These are phyloP conservation scores for Rhododendron simsii DNA, from an alignment of 148 eudicot species.

Conservation along the genomic window DNA sequence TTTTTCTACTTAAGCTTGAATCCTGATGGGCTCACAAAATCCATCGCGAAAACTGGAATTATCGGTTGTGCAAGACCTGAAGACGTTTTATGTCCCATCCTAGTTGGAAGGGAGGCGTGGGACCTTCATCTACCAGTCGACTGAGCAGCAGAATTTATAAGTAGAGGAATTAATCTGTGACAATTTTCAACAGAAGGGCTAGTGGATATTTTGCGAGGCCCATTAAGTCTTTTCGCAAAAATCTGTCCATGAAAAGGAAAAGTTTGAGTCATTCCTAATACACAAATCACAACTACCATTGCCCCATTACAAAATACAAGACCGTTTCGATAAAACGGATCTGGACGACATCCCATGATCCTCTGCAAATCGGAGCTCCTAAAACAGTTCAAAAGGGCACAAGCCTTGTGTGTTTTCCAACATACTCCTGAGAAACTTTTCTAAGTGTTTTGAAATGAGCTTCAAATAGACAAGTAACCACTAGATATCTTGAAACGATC, in stretches of 20 bases:
- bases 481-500: background rate
- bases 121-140: background rate
- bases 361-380: background rate
- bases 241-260: background rate
- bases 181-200: background rate
- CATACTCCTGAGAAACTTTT: background rate
- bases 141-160: background rate
- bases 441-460: background rate
- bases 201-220: background rate
- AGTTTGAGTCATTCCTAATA: background rate
- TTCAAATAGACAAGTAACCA: background rate
- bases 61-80: background rate
- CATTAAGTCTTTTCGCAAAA: background rate
- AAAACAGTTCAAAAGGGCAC: background rate
- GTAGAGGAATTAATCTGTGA: background rate
- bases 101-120: background rate
- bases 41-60: background rate
- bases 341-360: background rate
- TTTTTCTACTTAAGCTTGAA: no score
- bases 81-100: constrained; percentile 2
- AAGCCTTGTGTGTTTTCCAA: background rate
- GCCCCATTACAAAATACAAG: background rate
- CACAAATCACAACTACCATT: background rate
- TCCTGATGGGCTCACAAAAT: background rate
- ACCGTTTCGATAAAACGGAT: background rate